Base-by-base conservation (phyloP, 2,329 filamentous ascomycete species). In the Claviceps monticola region DNA sequence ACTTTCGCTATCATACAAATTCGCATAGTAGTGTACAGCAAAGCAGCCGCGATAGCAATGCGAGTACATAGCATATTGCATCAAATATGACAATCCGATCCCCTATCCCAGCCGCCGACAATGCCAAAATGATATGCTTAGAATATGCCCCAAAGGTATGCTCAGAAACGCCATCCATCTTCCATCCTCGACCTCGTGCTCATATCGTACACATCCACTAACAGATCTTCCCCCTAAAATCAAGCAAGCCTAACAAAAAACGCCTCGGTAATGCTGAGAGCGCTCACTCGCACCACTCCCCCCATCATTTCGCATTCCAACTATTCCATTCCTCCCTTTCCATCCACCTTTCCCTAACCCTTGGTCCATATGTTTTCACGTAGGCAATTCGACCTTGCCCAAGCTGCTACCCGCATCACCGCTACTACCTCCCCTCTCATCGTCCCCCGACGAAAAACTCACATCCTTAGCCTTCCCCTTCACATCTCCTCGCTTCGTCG, bases 381-480 rank as follows among this genome's bases (percentile, higher is more conserved):
- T 61, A 19, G 74, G 76, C 56, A 70, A 73, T 29, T 34, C 50
- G n/a, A 49, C 49, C 23, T 48, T 50, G 0, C n/a, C 44, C 9
- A 53, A 19, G 38, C 36, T 43, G 70, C 70, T 54, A 62, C 68
- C 53, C 61, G 57, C 61, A 34, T 61, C 62, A 16, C 54, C 61
- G 36, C 65, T 64, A 13, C 55, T 42, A 11, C 39, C 17, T 8
- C 8, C 65, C 41, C 66, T 66, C 17, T 67, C 67, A 14, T 68
- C 67, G 16, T 68, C 67, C 13, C 64, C 65, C 41, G 65, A 66
- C 26, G 64, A 64, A 36, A 64, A 65, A 11, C 61, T 64, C 11
- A 71, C 61, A 49, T 70, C 70, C 58, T 76, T 78, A 1, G 71
- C 74, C 58, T 79, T 79, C 1, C 69, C 69, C 60, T 72, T 74